Base-by-base conservation (phyloP, 352 stramenopile genomes). In the Pythium phragmitis region DNA sequence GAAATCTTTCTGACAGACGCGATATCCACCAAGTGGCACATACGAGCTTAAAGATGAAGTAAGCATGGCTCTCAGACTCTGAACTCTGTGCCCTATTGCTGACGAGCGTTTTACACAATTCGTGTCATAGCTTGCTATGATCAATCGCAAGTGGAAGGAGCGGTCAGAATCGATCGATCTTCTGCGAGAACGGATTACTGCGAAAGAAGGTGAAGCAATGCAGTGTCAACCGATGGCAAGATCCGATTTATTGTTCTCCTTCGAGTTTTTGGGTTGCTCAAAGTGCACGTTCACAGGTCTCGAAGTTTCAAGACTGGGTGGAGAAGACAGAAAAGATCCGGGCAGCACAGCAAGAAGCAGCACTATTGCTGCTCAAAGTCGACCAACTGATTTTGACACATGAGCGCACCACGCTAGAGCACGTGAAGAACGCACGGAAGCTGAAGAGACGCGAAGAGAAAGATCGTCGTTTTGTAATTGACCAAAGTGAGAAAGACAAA, bases 251-350 rank as follows among this genome's bases (percentile, higher is more conserved):
- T 12, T 34, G 7, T 17, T 5, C 19, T 19, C 8, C n/a, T 66
- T 23, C 4, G 43, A 30, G 2, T n/a, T 34, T 34, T 13, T 54
- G 14, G 17, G 8, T 46, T 17, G 9, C 47, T n/a, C 19, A 58
- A 39, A 1, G 0, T n/a, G 30, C 45, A 28, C 5, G 16, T 60
- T 11, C 2, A 7, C 30, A 72, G 65, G 60, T 72, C 1, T 21
- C 2, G 9, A 72, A 68, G 21, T 65, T 65, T 42, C 54, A 68
- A 43, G 45, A 65, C 21, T 72, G 65, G 65, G 43, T 68, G 5
- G 39, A 67, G 33, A 63, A 66, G 30, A 66, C 37, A 12, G 41
- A 66, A 14, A 57, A 57, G 16, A 42, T 66, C 16, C 17, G 41
- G 4, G 4, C 17, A 2, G 57, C 30, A 6, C 11, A 50, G 17